phyloP scores from a whole-genome alignment of 192 early-diverging fungal species.

The Coemansia nantahalensis region DNA sequence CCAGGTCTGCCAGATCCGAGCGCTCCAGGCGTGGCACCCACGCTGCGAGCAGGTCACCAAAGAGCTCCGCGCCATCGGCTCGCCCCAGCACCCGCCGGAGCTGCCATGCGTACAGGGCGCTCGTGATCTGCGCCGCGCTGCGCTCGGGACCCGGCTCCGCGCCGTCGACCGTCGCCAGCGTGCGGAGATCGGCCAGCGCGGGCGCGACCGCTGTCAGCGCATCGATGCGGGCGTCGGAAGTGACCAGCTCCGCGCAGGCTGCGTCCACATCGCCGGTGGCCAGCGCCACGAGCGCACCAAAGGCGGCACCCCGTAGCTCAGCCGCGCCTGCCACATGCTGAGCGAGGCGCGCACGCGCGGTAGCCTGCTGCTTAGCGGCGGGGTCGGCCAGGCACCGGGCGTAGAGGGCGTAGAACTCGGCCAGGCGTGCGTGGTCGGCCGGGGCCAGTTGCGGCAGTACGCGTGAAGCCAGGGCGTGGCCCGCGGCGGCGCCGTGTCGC shows the following conservation, averaged over 20 bases:
- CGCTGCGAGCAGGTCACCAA: constrained; percentile 7
- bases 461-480: background rate
- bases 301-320: background rate
- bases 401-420: constrained; percentile 19
- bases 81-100: background rate
- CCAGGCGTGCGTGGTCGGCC: constrained; percentile 9
- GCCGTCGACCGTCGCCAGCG: too few relatives aligned
- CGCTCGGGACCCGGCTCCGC: too few relatives aligned
- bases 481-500: constrained; percentile 8
- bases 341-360: constrained; percentile 11
- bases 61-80: constrained; percentile 3
- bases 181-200: too few relatives aligned
- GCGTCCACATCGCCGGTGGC: background rate
- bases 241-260: background rate
- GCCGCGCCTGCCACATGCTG: background rate
- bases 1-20: constrained; percentile 9
- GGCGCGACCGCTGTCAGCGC: background rate
- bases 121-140: too few relatives aligned
- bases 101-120: too few relatives aligned
- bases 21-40: constrained; percentile 1
- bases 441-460: constrained; percentile 27
- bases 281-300: constrained; percentile 6
- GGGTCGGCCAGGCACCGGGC: background rate
- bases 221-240: background rate
- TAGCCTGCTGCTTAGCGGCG: constrained; percentile 3